Evolutionary conservation across 106 monocot species (phyloP), one percentile per base, ranked within the genome.

Genomic region (Iris macrosiphon): DNA sequence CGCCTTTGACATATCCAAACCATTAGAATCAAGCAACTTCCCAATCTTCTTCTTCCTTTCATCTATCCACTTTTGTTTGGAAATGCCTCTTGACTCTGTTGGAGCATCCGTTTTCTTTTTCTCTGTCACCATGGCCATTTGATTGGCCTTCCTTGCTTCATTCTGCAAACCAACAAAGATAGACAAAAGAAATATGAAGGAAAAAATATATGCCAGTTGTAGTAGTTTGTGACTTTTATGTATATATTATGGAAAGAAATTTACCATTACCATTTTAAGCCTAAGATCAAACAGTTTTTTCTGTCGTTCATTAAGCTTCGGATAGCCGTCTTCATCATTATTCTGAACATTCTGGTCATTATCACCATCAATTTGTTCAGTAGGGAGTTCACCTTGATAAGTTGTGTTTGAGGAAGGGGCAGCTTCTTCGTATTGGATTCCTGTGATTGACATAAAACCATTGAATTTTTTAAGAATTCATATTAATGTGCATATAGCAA

Each of bases 1-100:
- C 0, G 98, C 86, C 30, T 91, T 84, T 38, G 75, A 73, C 90
- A 98, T 81, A 42, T 91, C 98, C 44, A 98, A 63, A 23, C 98
- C 98, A 73, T 98, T 91, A 11, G 90, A 83, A 80, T 98, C 98
- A 32, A 98, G 80, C 19, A 98, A 70, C 62, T 90, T 98, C 26
- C 91, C 98, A 26, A 98, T 98, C 66, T 80, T 90, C 65, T 98
- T 98, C 51, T 91, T 98, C 57, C 91, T 83, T 30, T 98, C 91
- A 21, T 98, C 98, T 32, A 98, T 60, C 91, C 91, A 98, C 37
- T 98, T 87, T 55, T 83, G 83, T 61, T 98, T 98, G 1, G 98
- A 98, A 49, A 98, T 55, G 13, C 98, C 98, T 55, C 91, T 79
- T 54, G 80, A 73, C 40, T 98, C 98, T 41, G 77, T 2, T 37